Percentiles rank a stretch among this genome's conserved stretches.
Conservation (phyloP, 768 basidiomycete species). For the Auriscalpium orientale region DNA sequence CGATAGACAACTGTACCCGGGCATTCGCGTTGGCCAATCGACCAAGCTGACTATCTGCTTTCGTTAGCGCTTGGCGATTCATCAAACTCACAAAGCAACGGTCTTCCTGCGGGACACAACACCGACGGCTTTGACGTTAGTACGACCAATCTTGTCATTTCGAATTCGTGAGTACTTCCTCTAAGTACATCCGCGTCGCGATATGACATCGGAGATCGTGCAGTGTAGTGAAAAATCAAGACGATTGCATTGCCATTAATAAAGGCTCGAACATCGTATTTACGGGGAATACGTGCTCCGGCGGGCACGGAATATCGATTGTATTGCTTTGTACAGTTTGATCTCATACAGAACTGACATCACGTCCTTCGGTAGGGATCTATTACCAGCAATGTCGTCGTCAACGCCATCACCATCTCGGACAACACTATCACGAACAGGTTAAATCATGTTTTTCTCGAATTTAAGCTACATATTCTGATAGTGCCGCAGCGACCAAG, state of each 20-base stretch:
- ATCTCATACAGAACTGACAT: too few species aligned
- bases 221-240: slow-evolving; percentile 23
- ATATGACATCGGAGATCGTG: not conserved
- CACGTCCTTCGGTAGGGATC: slow-evolving; percentile 36
- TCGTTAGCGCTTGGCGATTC: slow-evolving; percentile 42
- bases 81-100: slow-evolving; percentile 44
- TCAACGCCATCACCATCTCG: slow-evolving; percentile 39
- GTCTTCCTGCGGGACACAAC: slow-evolving; percentile 40
- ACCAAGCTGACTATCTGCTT: not conserved
- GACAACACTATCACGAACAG: slow-evolving; percentile 51
- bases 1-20: slow-evolving; percentile 46
- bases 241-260: slow-evolving; percentile 58
- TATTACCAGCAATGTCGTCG: slow-evolving; percentile 36
- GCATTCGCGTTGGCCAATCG: too few species aligned
- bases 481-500: slow-evolving; percentile 33
- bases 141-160: slow-evolving; percentile 20
- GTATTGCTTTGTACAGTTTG: slow-evolving; percentile 10
- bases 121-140: slow-evolving; percentile 25
- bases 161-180: slow-evolving; percentile 16
- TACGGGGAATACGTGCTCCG: slow-evolving; percentile 40
- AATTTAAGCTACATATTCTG: not conserved
- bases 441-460: slow-evolving; percentile 19
- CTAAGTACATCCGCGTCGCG: too few species aligned
- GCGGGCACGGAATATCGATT: slow-evolving; percentile 61
- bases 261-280: slow-evolving; percentile 31